Percentiles rank a stretch among this genome's conserved stretches.
Evolutionary conservation across 148 eudicot species (phyloP).

Genomic region (Limonium bicolor): DNA sequence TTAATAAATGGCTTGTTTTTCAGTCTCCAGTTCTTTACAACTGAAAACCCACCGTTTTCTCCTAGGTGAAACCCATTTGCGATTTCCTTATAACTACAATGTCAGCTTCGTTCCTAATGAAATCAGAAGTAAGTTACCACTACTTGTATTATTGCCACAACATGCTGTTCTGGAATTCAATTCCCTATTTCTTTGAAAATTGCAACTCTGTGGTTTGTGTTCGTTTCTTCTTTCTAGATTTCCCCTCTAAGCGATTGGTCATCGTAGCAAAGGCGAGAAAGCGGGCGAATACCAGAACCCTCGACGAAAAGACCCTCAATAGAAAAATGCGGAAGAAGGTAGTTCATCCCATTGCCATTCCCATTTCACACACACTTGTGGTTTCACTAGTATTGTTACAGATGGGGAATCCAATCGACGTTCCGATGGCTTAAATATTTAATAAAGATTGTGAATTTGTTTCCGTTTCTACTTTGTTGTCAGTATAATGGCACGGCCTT

Average conservation of each 20-base stretch:
- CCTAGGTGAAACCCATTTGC: no score
- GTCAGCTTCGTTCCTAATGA: no score
- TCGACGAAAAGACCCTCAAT: conserved; percentile 56
- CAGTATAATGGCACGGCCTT: conserved; percentile 71
- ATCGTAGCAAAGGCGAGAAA: conserved; percentile 48
- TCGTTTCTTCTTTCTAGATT: conserved; percentile 39
- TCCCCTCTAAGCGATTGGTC: conserved; percentile 31
- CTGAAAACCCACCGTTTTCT: conserved; percentile 40
- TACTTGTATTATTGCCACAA: no score
- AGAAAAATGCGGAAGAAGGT: conserved; percentile 74
- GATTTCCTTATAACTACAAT: no score
- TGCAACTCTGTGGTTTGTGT: no score
- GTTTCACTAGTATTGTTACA: neutral
- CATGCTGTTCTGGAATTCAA: conserved; percentile 47
- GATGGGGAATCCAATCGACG: neutral
- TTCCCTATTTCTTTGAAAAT: no score
- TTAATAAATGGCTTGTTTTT: no score
- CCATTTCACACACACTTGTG: neutral
- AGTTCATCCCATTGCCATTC: neutral
- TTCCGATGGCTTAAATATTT: neutral
- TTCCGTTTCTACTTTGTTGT: neutral
- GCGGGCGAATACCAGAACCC: conserved; percentile 40
- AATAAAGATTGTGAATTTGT: neutral
- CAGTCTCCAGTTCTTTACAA: neutral
- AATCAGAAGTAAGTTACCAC: no score